Percentiles rank a stretch among this genome's conserved stretches.
Conservation (phyloP, 805 yeast species). For the Sugiyamaella boreocaroliniensis region DNA sequence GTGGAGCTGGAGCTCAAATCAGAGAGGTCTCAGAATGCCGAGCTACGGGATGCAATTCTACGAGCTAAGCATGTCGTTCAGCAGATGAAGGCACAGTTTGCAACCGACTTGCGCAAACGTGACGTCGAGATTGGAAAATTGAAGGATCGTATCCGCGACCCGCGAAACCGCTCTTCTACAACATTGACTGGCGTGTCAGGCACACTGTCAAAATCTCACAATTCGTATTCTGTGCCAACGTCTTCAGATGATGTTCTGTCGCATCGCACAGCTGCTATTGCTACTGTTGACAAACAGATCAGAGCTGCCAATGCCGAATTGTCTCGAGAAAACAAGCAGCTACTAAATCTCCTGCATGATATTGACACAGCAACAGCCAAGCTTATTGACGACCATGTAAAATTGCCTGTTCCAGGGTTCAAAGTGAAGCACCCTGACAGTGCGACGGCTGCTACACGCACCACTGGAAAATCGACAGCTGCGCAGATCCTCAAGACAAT, state of each 20-base stretch:
- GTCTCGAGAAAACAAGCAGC: constrained; percentile 17
- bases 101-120: constrained; percentile 21
- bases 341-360: constrained; percentile 12
- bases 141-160: constrained; percentile 19
- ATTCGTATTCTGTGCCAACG: constrained; percentile 7
- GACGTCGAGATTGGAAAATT: constrained; percentile 20
- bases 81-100: constrained; percentile 15
- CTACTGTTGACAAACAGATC: constrained; percentile 3
- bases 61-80: constrained; percentile 8
- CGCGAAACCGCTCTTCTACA: constrained; percentile 10
- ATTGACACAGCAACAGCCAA: constrained; percentile 8
- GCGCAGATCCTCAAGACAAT: constrained; percentile 10
- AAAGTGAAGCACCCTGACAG: not conserved
- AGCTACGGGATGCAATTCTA: constrained; percentile 5
- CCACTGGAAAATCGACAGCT: constrained; percentile 10
- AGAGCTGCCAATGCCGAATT: constrained; percentile 7
- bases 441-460: constrained; percentile 12
- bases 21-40: constrained; percentile 3
- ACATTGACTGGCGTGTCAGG: constrained; percentile 12
- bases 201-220: constrained; percentile 11
- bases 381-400: constrained; percentile 5
- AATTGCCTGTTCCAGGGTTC: constrained; percentile 5
- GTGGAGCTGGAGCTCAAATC: constrained; percentile 4
- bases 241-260: not conserved
- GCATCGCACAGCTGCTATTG: not conserved